Evolutionary conservation across 768 basidiomycete species (phyloP).

Genomic region (Psilocybe cubensis): DNA sequence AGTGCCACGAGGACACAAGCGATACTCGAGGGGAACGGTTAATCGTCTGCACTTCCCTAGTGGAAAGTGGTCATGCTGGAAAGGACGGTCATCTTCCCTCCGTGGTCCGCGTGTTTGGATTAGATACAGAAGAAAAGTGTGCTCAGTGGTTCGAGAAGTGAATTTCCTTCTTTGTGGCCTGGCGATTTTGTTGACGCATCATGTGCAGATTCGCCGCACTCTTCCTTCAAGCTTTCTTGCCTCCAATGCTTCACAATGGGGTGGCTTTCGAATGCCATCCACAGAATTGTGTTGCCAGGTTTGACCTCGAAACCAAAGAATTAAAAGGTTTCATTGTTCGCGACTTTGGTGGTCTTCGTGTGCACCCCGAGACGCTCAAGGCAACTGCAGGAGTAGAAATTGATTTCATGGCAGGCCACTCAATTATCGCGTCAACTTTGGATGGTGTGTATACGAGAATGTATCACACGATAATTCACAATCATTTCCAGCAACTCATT

Average conservation of each 20-base stretch:
- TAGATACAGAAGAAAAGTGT: conserved; percentile 54
- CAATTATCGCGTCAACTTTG: conserved; percentile 51
- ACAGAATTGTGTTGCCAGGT: conserved; percentile 62
- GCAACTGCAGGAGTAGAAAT: conserved; percentile 53
- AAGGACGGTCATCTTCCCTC: conserved; percentile 47
- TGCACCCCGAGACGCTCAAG: conserved; percentile 53
- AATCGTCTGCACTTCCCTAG: conserved; percentile 60
- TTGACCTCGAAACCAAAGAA: conserved; percentile 49
- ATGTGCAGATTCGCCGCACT: conserved; percentile 46
- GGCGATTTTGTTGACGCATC: conserved; percentile 3
- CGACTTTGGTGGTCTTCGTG: conserved; percentile 59
- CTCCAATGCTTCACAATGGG: conserved; percentile 54
- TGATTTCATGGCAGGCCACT: conserved; percentile 50
- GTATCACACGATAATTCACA: conserved; percentile 63
- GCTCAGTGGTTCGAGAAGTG: conserved; percentile 55
- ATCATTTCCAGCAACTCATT: conserved; percentile 62
- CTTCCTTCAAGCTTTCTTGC: conserved; percentile 59
- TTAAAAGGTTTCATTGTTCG: conserved; percentile 59
- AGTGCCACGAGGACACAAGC: conserved; percentile 51
- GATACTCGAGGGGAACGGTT: conserved; percentile 52
- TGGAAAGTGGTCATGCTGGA: conserved; percentile 56
- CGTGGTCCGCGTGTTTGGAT: conserved; percentile 51
- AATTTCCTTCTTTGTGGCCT: conserved; percentile 6
- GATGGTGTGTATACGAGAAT: conserved; percentile 61
- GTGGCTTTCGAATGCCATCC: conserved; percentile 65